phyloP scores from a whole-genome alignment of 176 grass and related monocot species.

The Puccinellia tenuiflora region DNA sequence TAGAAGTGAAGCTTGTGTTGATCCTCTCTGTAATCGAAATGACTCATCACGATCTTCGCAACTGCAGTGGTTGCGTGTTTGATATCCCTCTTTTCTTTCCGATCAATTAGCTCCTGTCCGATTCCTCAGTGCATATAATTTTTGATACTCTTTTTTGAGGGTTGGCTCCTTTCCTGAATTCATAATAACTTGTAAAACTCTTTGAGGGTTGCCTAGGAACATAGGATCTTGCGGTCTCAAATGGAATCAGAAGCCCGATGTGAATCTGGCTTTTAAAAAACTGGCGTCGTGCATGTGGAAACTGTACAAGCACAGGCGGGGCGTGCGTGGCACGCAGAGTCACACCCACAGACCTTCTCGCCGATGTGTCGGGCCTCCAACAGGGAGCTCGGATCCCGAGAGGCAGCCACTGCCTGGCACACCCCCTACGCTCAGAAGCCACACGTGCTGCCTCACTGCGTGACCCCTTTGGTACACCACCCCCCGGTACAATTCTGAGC shows the following conservation, averaged over 20 bases:
- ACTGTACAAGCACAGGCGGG: not conserved
- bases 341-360: not conserved
- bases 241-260: not conserved
- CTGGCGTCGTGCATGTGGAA: constrained; percentile 12
- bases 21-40: not conserved
- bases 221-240: constrained; percentile 30
- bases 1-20: not conserved
- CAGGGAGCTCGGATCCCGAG: constrained; percentile 36
- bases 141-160: not conserved
- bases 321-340: not conserved
- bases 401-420: not conserved
- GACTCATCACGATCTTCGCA: not conserved
- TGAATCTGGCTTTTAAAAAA: not conserved
- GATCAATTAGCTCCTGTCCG: too few relatives aligned
- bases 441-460: constrained; percentile 26
- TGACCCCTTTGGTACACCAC: not conserved
- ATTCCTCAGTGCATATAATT: too few relatives aligned
- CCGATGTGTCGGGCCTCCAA: constrained; percentile 8
- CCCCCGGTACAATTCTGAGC: not conserved
- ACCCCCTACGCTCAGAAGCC: constrained; percentile 11
- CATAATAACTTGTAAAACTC: not conserved
- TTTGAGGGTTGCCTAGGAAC: not conserved
- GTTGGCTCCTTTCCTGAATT: constrained; percentile 22
- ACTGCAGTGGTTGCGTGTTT: not conserved
- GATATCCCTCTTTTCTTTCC: not conserved